Conservation (phyloP, 2,329 filamentous ascomycete species). For the Alternaria gaisen region DNA sequence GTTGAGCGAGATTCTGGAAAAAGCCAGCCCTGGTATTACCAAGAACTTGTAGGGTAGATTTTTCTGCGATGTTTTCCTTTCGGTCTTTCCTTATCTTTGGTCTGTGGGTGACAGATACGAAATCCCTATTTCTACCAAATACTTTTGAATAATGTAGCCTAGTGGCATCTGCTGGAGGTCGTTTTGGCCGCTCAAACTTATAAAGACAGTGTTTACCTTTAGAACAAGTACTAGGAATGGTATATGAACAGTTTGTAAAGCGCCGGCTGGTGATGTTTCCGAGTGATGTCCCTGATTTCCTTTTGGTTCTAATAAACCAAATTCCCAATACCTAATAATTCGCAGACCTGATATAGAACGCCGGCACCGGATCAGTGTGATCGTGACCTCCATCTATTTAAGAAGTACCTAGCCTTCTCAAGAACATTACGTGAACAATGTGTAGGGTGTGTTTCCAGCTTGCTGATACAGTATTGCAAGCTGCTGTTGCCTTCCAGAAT, state of each 20-base stretch:
- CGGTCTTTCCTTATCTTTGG: neutral
- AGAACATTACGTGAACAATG: neutral
- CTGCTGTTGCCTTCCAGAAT: conserved; percentile 3
- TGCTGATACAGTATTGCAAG: conserved; percentile 11
- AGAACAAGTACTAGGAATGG: neutral
- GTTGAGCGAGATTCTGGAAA: conserved; percentile 46
- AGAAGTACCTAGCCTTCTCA: conserved; percentile 9
- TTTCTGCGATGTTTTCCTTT: neutral
- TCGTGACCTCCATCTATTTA: conserved; percentile 5
- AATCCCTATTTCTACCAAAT: neutral
- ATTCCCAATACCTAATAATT: neutral
- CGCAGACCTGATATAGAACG: neutral
- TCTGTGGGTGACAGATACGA: neutral
- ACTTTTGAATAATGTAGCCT: neutral
- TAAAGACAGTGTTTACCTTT: neutral
- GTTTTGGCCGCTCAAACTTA: neutral
- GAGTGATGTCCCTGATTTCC: neutral
- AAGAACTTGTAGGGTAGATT: conserved; percentile 1
- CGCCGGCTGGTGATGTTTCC: neutral
- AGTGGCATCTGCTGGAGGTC: neutral
- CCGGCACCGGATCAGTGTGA: neutral
- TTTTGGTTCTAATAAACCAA: neutral
- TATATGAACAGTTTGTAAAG: neutral
- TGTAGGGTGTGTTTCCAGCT: conserved; percentile 4
- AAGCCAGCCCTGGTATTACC: conserved; percentile 35